Conservation (phyloP, 768 basidiomycete species). For the Lactifluus rugatus region DNA sequence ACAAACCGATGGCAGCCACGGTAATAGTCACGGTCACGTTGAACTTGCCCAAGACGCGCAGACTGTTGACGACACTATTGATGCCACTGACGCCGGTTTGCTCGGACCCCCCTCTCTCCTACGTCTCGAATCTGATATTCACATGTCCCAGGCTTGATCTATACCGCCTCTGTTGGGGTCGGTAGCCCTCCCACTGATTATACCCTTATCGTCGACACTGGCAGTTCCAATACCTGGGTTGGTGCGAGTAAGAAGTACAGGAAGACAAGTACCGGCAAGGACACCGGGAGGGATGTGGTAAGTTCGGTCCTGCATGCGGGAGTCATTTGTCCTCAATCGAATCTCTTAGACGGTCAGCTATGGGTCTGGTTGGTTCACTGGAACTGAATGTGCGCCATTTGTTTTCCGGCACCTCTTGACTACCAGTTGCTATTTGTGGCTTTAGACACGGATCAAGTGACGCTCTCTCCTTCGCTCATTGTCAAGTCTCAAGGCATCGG, state of each 20-base stretch:
- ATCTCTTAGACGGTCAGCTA: slow-evolving; percentile 25
- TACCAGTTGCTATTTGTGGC: slow-evolving; percentile 12
- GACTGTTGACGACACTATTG: slow-evolving; percentile 31
- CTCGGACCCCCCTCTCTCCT: background rate
- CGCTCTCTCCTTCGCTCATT: slow-evolving; percentile 11
- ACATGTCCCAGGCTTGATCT: slow-evolving; percentile 35
- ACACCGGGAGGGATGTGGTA: slow-evolving; percentile 29
- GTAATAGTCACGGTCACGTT: slow-evolving; percentile 17
- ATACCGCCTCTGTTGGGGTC: slow-evolving; percentile 43
- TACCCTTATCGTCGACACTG: slow-evolving; percentile 50
- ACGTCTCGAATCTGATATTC: slow-evolving; percentile 1
- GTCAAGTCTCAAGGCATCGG: slow-evolving; percentile 31
- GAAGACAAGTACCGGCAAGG: slow-evolving; percentile 37
- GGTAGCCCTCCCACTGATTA: slow-evolving; percentile 41
- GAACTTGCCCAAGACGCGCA: background rate
- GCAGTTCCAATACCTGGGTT: slow-evolving; percentile 50
- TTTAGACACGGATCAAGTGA: slow-evolving; percentile 12
- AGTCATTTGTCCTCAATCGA: slow-evolving; percentile 40
- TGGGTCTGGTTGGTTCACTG: slow-evolving; percentile 14
- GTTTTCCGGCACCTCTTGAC: background rate
- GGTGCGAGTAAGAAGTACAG: slow-evolving; percentile 41
- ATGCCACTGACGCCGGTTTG: slow-evolving; percentile 46
- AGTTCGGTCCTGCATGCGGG: slow-evolving; percentile 20
- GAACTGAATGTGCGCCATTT: slow-evolving; percentile 22
- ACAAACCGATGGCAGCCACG: too few relatives aligned